phyloP scores from a whole-genome alignment of 176 grass and related monocot genomes.

The Musa itinerans region DNA sequence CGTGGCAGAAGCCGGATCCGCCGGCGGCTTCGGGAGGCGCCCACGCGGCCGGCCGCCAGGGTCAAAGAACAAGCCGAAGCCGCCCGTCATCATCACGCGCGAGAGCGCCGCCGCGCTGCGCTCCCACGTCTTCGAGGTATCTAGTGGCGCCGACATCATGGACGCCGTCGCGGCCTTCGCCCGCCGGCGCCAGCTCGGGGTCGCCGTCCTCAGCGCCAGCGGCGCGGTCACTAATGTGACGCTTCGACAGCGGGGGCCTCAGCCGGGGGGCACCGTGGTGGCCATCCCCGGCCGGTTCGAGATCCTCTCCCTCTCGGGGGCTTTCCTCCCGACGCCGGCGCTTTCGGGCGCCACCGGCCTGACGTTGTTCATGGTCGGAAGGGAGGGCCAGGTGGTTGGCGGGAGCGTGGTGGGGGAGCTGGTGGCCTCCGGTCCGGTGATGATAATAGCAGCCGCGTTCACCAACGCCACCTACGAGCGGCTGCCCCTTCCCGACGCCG shows the following conservation, averaged over 20 bases:
- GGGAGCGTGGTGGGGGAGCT: slow-evolving; percentile 81
- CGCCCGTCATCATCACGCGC: slow-evolving; percentile 63
- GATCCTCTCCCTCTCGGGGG: slow-evolving; percentile 66
- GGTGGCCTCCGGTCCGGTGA: slow-evolving; percentile 70
- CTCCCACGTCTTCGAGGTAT: slow-evolving; percentile 87
- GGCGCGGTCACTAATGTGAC: slow-evolving; percentile 69
- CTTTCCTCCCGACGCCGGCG: slow-evolving; percentile 69
- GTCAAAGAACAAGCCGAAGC: slow-evolving; percentile 92
- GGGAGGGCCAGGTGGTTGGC: slow-evolving; percentile 75
- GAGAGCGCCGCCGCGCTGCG: slow-evolving; percentile 86
- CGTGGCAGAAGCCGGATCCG: background rate
- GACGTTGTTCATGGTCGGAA: slow-evolving; percentile 69
- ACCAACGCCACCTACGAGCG: slow-evolving; percentile 82
- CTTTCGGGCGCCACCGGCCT: slow-evolving; percentile 59
- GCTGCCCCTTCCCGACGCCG: slow-evolving; percentile 61
- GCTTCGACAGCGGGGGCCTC: slow-evolving; percentile 50
- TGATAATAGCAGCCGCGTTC: slow-evolving; percentile 91
- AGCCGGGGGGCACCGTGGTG: slow-evolving; percentile 30
- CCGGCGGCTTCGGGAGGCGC: slow-evolving; percentile 23
- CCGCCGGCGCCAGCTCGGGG: slow-evolving; percentile 60
- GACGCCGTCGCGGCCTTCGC: slow-evolving; percentile 70
- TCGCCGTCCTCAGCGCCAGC: slow-evolving; percentile 74
- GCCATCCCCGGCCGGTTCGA: slow-evolving; percentile 65
- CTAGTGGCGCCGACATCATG: slow-evolving; percentile 80
- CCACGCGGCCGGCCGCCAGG: slow-evolving; percentile 76